Evolutionary conservation across 805 yeast genomes (phyloP), one percentile per base, ranked within the genome.

Genomic region (Ogataea neopini): DNA sequence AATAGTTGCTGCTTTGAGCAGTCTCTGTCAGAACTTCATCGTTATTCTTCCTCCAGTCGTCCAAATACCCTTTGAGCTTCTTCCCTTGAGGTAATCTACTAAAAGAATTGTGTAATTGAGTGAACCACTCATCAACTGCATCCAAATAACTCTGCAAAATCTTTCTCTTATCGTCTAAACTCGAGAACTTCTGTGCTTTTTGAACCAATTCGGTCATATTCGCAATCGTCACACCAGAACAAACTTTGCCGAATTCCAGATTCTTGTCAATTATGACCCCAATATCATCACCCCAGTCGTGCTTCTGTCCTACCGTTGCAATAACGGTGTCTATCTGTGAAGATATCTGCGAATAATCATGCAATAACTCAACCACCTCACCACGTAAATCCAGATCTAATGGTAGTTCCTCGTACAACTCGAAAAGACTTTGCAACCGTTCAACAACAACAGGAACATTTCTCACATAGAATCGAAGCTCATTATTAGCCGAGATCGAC

Each of bases 341-440:
- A 2, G 81, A 69, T 57, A 83, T 83, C 1, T 89, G 82, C 4
- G 89, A 78, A 48, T 87, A 79, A 48, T 85, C 90, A 57, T 88
- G 95, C 41, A 88, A 64, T 58, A 85, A 81, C 62, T 81, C 78
- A 71, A 89, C 72, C 2, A 92, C 83, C 58, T 83, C 82, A 9
- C 25, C 34, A 33, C 58, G 34, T 13, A 52, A 7, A 22, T 47
- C 46, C 10, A 13, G 8, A 13, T 49, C 51, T 19, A 58, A 29
- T 8, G 63, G 59, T 13, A 56, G 44, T 2, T 23, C n/a, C 14
- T 52, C 53, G 36, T 47, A 51, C 26, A 46, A 45, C 2, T 46
- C 49, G 20, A 50, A 53, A 10, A 49, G 19, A 6, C 15, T 15
- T 22, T 48, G 57, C 17, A 56, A 19, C 18, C 44, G 44, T 3